Percentiles rank a stretch among this genome's conserved stretches.
These are phyloP conservation scores for Exophiala phaeomuriformis DNA, from an alignment of 2,329 filamentous ascomycete species.

Conservation along the genomic window DNA sequence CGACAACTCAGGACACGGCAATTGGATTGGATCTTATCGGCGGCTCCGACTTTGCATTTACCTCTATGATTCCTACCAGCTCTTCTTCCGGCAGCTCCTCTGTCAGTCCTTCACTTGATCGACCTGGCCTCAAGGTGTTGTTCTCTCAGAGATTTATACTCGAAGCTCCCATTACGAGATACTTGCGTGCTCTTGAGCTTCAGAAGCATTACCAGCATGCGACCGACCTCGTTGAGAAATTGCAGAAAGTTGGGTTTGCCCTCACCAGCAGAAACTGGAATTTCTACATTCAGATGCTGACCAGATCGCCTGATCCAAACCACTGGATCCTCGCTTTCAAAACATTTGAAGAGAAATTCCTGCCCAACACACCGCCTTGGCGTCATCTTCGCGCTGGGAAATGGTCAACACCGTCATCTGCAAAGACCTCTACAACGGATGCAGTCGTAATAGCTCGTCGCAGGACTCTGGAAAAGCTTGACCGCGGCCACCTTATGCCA, in stretches of 20 bases:
- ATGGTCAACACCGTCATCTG: conserved; percentile 29
- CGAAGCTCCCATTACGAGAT: conserved; percentile 43
- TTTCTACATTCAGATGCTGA: conserved; percentile 61
- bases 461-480: conserved; percentile 14
- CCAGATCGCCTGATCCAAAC: conserved; percentile 50
- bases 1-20: not conserved
- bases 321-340: conserved; percentile 56
- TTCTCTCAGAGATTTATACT: conserved; percentile 44
- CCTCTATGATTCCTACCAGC: conserved; percentile 12
- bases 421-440: conserved; percentile 27
- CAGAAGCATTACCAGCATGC: conserved; percentile 51
- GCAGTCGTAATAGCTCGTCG: conserved; percentile 31
- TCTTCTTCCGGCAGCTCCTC: not conserved
- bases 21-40: not conserved
- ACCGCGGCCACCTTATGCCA: conserved; percentile 38
- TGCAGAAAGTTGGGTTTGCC: conserved; percentile 60
- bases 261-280: conserved; percentile 78
- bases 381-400: conserved; percentile 31
- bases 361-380: conserved; percentile 75
- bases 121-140: conserved; percentile 26
- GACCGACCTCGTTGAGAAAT: conserved; percentile 45
- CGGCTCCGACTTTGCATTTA: conserved; percentile 6
- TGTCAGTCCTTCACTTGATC: conserved; percentile 4
- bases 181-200: conserved; percentile 45
- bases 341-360: conserved; percentile 68